Percentiles rank a stretch among this genome's conserved stretches.
phyloP scores from a whole-genome alignment of 2,329 filamentous ascomycete genomes.

The Calonectria pauciramosa region DNA sequence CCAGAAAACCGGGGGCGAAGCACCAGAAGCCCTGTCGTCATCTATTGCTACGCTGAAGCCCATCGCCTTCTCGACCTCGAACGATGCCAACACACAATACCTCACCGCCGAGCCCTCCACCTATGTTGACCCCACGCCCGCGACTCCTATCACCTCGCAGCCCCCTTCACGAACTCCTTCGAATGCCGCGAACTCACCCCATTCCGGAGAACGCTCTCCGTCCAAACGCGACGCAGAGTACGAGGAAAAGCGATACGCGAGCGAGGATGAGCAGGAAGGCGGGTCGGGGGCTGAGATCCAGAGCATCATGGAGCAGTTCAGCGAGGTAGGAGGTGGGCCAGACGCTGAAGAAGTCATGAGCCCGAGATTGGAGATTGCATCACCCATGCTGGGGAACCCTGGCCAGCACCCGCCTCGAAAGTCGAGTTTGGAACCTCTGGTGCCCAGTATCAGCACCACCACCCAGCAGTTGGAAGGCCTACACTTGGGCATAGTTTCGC shows the following conservation, averaged over 20 bases:
- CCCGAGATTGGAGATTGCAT: slow-evolving; percentile 85
- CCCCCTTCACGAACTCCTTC: slow-evolving; percentile 72
- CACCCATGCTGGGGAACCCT: slow-evolving; percentile 78
- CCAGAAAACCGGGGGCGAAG: slow-evolving; percentile 28
- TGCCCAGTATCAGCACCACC: slow-evolving; percentile 63
- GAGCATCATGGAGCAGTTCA: slow-evolving; percentile 97
- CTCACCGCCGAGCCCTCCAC: slow-evolving; percentile 61
- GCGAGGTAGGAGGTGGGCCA: slow-evolving; percentile 78
- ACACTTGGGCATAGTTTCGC: slow-evolving; percentile 56
- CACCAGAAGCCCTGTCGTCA: slow-evolving; percentile 55
- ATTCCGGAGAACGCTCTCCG: slow-evolving; percentile 63
- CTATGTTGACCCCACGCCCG: slow-evolving; percentile 71
- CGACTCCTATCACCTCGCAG: slow-evolving; percentile 68
- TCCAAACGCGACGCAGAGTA: slow-evolving; percentile 66
- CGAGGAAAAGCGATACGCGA: slow-evolving; percentile 69
- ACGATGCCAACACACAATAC: slow-evolving; percentile 55
- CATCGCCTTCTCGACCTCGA: slow-evolving; percentile 52
- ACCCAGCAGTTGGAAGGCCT: slow-evolving; percentile 62
- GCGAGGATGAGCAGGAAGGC: slow-evolving; percentile 75
- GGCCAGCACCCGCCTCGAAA: slow-evolving; percentile 83
- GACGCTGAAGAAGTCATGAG: slow-evolving; percentile 92
- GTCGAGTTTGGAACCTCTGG: slow-evolving; percentile 85
- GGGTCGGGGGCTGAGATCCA: slow-evolving; percentile 90
- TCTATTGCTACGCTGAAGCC: slow-evolving; percentile 66
- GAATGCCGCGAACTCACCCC: slow-evolving; percentile 63